phyloP scores from a whole-genome alignment of 148 eudicot species.

The Tetragonia tetragonoides region DNA sequence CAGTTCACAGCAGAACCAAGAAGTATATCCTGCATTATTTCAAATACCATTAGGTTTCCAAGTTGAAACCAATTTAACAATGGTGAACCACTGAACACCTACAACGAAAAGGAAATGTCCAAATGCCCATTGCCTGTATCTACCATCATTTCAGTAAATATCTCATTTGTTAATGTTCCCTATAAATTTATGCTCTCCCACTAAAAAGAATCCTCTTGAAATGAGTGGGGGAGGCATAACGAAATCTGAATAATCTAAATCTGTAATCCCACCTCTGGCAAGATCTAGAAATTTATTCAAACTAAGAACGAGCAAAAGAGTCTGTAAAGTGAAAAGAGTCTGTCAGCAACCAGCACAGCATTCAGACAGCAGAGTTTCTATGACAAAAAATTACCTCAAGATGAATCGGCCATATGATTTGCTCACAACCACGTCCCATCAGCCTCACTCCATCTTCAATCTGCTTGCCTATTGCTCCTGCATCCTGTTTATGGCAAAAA shows the following conservation, averaged over 20 bases:
- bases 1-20: not conserved
- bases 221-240: not conserved
- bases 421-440: constrained; percentile 94
- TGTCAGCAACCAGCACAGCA: too few species aligned
- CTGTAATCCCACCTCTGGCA: not conserved
- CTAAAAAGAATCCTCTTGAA: too few species aligned
- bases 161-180: too few species aligned
- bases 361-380: not conserved
- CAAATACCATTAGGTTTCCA: not conserved
- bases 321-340: too few species aligned
- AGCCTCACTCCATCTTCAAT: constrained; percentile 89
- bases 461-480: constrained; percentile 92
- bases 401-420: constrained; percentile 91
- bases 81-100: not conserved
- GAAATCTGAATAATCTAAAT: not conserved
- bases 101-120: not conserved
- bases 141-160: too few species aligned
- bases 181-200: too few species aligned
- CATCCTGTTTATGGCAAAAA: constrained; percentile 42
- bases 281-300: not conserved
- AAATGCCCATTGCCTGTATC: too few species aligned
- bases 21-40: not conserved
- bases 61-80: not conserved
- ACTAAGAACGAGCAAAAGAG: too few species aligned
- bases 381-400: constrained; percentile 58